These are phyloP conservation scores for Diaporthe velutina DNA, from an alignment of 2,329 filamentous ascomycete species.

Conservation along the genomic window DNA sequence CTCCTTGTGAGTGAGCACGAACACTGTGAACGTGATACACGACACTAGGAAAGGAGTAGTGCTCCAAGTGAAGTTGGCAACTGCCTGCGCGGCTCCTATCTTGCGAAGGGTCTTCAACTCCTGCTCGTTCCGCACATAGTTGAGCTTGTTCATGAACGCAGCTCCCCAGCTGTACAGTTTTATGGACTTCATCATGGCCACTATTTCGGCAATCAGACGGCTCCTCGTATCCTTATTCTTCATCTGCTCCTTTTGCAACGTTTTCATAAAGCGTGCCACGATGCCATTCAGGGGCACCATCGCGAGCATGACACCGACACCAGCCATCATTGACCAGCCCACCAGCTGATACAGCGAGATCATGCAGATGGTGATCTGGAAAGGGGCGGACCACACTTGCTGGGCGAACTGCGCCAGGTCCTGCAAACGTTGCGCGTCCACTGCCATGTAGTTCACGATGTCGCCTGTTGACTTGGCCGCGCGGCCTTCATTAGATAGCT, in stretches of 20 bases:
- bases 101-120: constrained; percentile 96
- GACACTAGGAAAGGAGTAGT: constrained; percentile 98
- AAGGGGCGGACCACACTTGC: constrained; percentile 95
- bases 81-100: constrained; percentile 92
- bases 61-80: constrained; percentile 98
- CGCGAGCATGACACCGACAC: constrained; percentile 92
- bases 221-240: constrained; percentile 98
- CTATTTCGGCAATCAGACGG: constrained; percentile 93
- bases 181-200: constrained; percentile 99
- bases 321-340: constrained; percentile 94
- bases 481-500: constrained; percentile 92
- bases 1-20: constrained; percentile 84
- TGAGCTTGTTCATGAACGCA: constrained; percentile 97
- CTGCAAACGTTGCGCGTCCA: constrained; percentile 94
- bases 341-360: constrained; percentile 95
- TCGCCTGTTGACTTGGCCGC: constrained; percentile 92
- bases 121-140: constrained; percentile 93
- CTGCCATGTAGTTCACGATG: constrained; percentile 99
- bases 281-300: constrained; percentile 98
- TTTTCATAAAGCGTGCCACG: constrained; percentile 94
- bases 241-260: constrained; percentile 95
- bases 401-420: constrained; percentile 96
- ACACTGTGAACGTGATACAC: constrained; percentile 95
- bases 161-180: constrained; percentile 98
- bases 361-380: constrained; percentile 97